A percentile compares a stretch with the other conserved stretches of the same genome.
These are phyloP conservation scores for Fusarium burgessii DNA, from an alignment of 2,329 filamentous ascomycete species.

Conservation along the genomic window DNA sequence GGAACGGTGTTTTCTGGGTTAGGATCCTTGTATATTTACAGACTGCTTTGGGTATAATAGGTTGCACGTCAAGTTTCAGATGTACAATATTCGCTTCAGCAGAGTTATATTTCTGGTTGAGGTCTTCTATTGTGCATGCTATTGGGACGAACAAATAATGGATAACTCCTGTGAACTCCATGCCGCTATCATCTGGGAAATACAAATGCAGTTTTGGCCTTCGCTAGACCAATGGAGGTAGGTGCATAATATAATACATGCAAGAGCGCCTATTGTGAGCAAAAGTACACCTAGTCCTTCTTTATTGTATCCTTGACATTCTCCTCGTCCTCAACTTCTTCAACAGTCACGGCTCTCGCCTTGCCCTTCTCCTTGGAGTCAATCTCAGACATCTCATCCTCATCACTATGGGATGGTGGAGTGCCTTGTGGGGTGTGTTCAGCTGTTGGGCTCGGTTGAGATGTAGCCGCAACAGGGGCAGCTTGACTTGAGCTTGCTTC, in stretches of 20 bases:
- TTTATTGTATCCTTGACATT: conserved; percentile 1
- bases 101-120: conserved; percentile 11
- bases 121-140: neutral
- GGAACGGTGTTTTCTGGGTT: conserved; percentile 27
- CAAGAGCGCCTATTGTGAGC: neutral
- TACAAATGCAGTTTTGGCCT: conserved; percentile 16
- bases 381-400: conserved; percentile 28
- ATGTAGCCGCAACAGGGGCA: conserved; percentile 9
- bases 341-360: conserved; percentile 59
- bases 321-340: conserved; percentile 41
- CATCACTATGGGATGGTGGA: conserved; percentile 24
- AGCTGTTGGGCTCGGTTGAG: conserved; percentile 12
- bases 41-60: conserved; percentile 7
- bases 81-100: conserved; percentile 24
- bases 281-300: conserved; percentile 25
- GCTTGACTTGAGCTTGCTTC: conserved; percentile 19
- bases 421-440: conserved; percentile 28
- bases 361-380: conserved; percentile 54
- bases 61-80: conserved; percentile 14
- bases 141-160: neutral
- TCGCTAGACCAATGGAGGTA: neutral
- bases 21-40: conserved; percentile 10
- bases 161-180: conserved; percentile 27
- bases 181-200: conserved; percentile 20
- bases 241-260: neutral